Evolutionary conservation across 73 alveolate species (phyloP), one percentile per base, ranked within the genome.

Genomic region (Stentor roeselii): DNA sequence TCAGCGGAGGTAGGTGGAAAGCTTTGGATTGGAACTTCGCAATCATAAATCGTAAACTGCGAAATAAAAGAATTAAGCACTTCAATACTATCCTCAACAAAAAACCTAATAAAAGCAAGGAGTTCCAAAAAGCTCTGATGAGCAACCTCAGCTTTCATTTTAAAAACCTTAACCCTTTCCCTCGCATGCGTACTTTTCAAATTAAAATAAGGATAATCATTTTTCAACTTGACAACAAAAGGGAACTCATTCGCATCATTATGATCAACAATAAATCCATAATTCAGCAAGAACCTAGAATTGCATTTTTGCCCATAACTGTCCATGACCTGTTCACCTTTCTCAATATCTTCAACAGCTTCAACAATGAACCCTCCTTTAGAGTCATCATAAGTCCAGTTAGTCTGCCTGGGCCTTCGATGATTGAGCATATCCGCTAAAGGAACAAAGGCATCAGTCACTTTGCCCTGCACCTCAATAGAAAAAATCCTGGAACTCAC

Each of bases 381-480:
- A 3, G 87, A 94, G 78, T 96, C 97, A 82, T 90, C 93, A 83
- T 90, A 96, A 42, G 88, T 89, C 99, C 99, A 96, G 6, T 97
- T 90, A 0, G 99, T 96, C 80, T 93, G 94, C 83, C 97, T 93
- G 0, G 99, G 99, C 60, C 98, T 86, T 82, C 90, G 90, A 82
- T 96, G 99, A 89, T 96, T 96, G 61, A 96, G 95, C 98, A 96
- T 94, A 91, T 96, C 99, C 6, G 99, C 99, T 75, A 95, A 88
- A 11, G 99, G 98, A 3, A 93, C 99, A 78, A 96, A 96, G 11
- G 96, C 99, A 88, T 96, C 99, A 37, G 99, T 96, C 91, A 94
- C 95, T 41, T 84, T 86, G 35, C 95, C 96, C 41, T 93, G 87
- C 58, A 96, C 93, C 42, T 92, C 59, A 58, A 96, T 92, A 21